These are phyloP conservation scores for Coemansia sp. DNA, from an alignment of 192 early-diverging fungal species.

Conservation along the genomic window DNA sequence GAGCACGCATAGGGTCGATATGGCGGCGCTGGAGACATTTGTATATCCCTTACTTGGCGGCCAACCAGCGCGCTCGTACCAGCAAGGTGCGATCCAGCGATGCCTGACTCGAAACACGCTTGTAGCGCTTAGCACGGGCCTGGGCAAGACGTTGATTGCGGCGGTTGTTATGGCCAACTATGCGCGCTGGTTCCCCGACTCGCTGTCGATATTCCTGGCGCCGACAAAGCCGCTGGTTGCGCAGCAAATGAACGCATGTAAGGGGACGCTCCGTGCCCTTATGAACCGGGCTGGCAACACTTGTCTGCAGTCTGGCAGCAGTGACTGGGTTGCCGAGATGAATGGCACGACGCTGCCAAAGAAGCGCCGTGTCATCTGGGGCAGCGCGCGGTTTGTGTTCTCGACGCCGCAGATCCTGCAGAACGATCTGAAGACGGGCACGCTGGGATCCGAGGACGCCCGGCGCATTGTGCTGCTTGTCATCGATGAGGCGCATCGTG, in stretches of 20 bases:
- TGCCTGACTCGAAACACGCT: slow-evolving; percentile 80
- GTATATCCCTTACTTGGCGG: slow-evolving; percentile 41
- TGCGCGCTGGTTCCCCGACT: slow-evolving; percentile 85
- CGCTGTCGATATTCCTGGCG: slow-evolving; percentile 83
- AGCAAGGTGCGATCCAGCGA: slow-evolving; percentile 74
- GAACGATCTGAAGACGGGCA: slow-evolving; percentile 69
- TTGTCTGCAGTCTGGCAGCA: neutral
- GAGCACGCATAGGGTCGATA: slow-evolving; percentile 24
- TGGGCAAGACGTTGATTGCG: slow-evolving; percentile 94
- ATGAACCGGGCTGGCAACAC: slow-evolving; percentile 46
- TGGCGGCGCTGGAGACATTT: slow-evolving; percentile 26
- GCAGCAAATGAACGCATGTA: slow-evolving; percentile 88
- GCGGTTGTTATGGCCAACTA: slow-evolving; percentile 91
- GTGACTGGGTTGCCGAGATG: slow-evolving; percentile 48
- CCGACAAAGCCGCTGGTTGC: slow-evolving; percentile 87
- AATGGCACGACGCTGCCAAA: slow-evolving; percentile 58
- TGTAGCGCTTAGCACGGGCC: slow-evolving; percentile 75
- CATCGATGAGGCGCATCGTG: slow-evolving; percentile 87
- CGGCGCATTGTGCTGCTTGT: slow-evolving; percentile 64
- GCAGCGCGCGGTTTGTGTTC: slow-evolving; percentile 68
- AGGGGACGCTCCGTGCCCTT: slow-evolving; percentile 67
- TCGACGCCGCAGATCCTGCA: slow-evolving; percentile 82
- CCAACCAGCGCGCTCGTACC: slow-evolving; percentile 69
- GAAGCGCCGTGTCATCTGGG: slow-evolving; percentile 57
- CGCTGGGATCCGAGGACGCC: slow-evolving; percentile 53